phyloP scores from a whole-genome alignment of 495 filamentous ascomycete genomes.

The Filosporella fistucella region DNA sequence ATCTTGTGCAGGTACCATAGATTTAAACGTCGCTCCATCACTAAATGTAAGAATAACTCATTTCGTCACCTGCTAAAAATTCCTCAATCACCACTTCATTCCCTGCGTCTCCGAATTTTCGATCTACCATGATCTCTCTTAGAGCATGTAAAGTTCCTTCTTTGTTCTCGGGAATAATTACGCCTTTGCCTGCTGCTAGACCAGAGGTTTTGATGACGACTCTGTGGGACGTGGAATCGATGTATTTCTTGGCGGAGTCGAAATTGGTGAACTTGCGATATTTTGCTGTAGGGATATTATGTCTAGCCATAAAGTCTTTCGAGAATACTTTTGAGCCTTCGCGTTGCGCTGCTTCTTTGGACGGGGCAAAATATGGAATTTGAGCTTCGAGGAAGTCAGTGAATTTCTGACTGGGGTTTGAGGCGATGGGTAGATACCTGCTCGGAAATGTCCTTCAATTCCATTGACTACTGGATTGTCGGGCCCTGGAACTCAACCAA shows the following conservation, averaged over 20 bases:
- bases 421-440: constrained; percentile 18
- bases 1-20: constrained; percentile 85
- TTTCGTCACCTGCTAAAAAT: constrained; percentile 81
- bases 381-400: constrained; percentile 47
- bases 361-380: constrained; percentile 84
- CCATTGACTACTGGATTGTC: constrained; percentile 94
- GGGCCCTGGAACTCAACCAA: constrained; percentile 83
- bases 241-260: constrained; percentile 65
- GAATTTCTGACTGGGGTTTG: no score
- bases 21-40: constrained; percentile 79
- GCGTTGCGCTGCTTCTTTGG: constrained; percentile 76
- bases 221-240: constrained; percentile 66
- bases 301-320: constrained; percentile 93
- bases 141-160: constrained; percentile 75
- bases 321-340: constrained; percentile 93
- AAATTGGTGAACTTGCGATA: constrained; percentile 84
- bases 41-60: constrained; percentile 86
- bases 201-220: constrained; percentile 76
- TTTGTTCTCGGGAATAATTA: constrained; percentile 63
- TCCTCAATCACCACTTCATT: constrained; percentile 94
- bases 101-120: constrained; percentile 82
- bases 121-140: constrained; percentile 80
- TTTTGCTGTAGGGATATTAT: constrained; percentile 80
- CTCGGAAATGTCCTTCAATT: constrained; percentile 75
- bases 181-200: constrained; percentile 72